phyloP scores from a whole-genome alignment of 2,329 filamentous ascomycete genomes.

The Sarocladiaceae sp. region DNA sequence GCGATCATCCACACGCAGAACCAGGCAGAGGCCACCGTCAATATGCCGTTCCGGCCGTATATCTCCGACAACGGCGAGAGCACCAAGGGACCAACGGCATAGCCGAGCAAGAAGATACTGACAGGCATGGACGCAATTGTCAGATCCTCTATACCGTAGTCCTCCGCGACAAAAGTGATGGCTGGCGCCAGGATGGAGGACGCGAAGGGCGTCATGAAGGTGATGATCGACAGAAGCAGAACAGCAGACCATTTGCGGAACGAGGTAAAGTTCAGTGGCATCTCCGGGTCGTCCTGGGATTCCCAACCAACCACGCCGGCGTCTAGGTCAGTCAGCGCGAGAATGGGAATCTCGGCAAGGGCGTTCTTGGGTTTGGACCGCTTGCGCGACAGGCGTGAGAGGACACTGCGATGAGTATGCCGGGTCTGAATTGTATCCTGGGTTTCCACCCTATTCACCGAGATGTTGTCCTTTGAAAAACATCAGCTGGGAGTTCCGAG shows the following conservation, averaged over 20 bases:
- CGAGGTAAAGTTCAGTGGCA: slow-evolving; percentile 52
- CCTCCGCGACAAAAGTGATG: slow-evolving; percentile 35
- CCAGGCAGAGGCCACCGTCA: slow-evolving; percentile 49
- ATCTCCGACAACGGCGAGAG: slow-evolving; percentile 56
- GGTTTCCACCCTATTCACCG: slow-evolving; percentile 16
- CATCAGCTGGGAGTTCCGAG: background rate
- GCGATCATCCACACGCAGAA: slow-evolving; percentile 60
- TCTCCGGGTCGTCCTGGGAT: slow-evolving; percentile 47
- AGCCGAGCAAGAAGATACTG: slow-evolving; percentile 56
- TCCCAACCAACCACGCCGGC: slow-evolving; percentile 56
- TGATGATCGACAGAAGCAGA: slow-evolving; percentile 51
- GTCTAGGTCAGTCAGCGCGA: slow-evolving; percentile 45
- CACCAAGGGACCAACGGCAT: slow-evolving; percentile 50
- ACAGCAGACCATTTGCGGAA: slow-evolving; percentile 53
- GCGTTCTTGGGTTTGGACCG: slow-evolving; percentile 17
- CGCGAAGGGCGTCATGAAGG: slow-evolving; percentile 59
- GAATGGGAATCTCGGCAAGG: slow-evolving; percentile 22
- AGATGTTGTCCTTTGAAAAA: slow-evolving; percentile 10
- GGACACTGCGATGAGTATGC: slow-evolving; percentile 18
- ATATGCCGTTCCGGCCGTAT: slow-evolving; percentile 53
- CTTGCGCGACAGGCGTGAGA: slow-evolving; percentile 18
- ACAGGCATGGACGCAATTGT: slow-evolving; percentile 45
- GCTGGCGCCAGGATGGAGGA: slow-evolving; percentile 54
- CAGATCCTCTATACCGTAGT: slow-evolving; percentile 12
- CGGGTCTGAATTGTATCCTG: slow-evolving; percentile 14